Evolutionary conservation across 1,139 yeast species (phyloP), one percentile per base, ranked within the genome.

Genomic region (Yamadazyma songkhlaensis): DNA sequence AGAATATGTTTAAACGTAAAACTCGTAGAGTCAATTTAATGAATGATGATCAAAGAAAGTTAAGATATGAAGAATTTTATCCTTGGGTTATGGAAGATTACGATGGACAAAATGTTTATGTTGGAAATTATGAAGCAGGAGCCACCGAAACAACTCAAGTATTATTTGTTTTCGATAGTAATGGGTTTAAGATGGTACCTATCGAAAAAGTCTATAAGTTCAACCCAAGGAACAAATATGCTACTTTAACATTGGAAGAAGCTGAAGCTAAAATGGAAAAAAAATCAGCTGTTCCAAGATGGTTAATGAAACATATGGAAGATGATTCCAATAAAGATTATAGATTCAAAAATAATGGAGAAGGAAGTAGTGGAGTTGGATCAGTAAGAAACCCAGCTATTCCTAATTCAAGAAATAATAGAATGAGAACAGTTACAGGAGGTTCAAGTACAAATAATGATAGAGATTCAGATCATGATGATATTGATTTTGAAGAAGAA

Each of bases 81-180:
- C 98, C 98, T 0, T 92, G 98, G 98, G 95, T 94, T 13, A 70
- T 94, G 72, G 97, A 90, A 63, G 98, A 94, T 62, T 90, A 86
- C 59, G 96, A 88, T 50, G 96, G 96, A 39, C 75, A 79, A 44
- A 90, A 92, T 57, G 94, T 95, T 0, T 92, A 87, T 84, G 97
- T 90, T 15, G 97, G 98, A 25, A 85, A 84, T 50, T 90, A 87
- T 62, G 98, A 92, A 64, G 98, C 97, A 1, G 95, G 94, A 9
- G 85, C 85, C 46, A 79, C 90, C 8, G 96, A 88, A 49, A 75
- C 88, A 13, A 69, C 67, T 25, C 90, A 87, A 57, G 96, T 88
- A 5, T 67, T 92, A 36, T 77, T 92, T 53, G 88, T 89, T 31
- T 83, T 88, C 51, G 96, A 89, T 56, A 79, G 79, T 43, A 87